These are phyloP conservation scores for Scenedesmus sp. DNA, from an alignment of 163 green algal species.

Conservation along the genomic window DNA sequence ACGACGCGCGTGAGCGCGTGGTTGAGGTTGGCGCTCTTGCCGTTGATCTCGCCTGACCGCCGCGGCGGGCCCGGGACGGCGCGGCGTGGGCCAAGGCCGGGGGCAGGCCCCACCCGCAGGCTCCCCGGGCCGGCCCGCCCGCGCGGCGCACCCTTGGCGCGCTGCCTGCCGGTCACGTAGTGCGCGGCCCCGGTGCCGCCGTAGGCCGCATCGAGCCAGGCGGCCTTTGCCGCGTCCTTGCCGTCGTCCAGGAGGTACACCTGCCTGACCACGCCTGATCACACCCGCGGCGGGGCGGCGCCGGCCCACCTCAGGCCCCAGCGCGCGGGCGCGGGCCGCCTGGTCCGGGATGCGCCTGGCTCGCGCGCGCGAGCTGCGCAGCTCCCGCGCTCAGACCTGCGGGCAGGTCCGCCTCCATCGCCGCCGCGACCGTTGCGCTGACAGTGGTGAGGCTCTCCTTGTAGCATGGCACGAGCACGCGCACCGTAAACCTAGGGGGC, in stretches of 20 bases:
- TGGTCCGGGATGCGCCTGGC: too few relatives aligned
- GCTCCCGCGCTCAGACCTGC: neutral
- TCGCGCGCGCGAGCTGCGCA: too few relatives aligned
- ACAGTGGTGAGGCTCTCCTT: constrained; percentile 76
- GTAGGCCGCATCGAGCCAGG: constrained; percentile 26
- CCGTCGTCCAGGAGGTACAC: constrained; percentile 84
- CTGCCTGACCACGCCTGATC: constrained; percentile 33
- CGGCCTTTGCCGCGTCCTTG: constrained; percentile 40
- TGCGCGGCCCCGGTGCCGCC: constrained; percentile 9
- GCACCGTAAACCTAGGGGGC: constrained; percentile 28
- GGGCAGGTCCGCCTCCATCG: constrained; percentile 65
- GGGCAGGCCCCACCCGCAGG: too few relatives aligned
- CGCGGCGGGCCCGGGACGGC: neutral
- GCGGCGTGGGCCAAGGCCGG: too few relatives aligned
- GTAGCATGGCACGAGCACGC: constrained; percentile 80
- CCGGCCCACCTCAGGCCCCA: too few relatives aligned
- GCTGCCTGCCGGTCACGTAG: constrained; percentile 19
- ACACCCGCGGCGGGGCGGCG: too few relatives aligned
- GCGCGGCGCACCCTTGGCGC: too few relatives aligned
- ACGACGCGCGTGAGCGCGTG: constrained; percentile 53
- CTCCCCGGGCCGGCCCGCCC: too few relatives aligned
- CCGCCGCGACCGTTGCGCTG: constrained; percentile 68
- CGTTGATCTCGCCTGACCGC: constrained; percentile 32
- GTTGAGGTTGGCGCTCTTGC: constrained; percentile 50
- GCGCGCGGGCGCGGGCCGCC: too few relatives aligned